A percentile compares a stretch with the other conserved stretches of the same genome.
phyloP scores from a whole-genome alignment of 441 rosid genomes.

The Croton setiger region DNA sequence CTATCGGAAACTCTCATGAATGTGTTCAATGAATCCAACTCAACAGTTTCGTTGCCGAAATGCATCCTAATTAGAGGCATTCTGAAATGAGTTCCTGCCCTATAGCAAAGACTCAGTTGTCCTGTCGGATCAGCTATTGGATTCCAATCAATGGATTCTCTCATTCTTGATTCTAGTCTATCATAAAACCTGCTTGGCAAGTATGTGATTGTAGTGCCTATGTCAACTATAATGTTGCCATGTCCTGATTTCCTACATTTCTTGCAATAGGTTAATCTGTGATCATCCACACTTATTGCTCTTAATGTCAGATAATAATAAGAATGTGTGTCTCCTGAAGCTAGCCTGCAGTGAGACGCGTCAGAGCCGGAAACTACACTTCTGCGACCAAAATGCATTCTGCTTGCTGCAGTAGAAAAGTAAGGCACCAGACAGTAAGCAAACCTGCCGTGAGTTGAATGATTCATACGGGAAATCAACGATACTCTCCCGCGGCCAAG shows the following conservation, averaged over 20 bases:
- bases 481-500: constrained; percentile 4
- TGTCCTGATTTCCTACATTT: not conserved
- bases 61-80: not conserved
- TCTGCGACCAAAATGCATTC: not conserved
- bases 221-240: not conserved
- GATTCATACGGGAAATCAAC: not conserved
- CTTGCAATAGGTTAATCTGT: not conserved
- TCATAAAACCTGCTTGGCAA: not conserved
- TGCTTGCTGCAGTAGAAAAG: not conserved
- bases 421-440: constrained; percentile 12
- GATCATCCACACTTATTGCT: not conserved
- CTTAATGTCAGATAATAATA: not conserved
- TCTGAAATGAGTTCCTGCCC: not conserved
- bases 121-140: not conserved
- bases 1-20: not conserved
- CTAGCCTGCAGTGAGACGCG: not conserved
- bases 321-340: not conserved
- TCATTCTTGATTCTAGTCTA: not conserved
- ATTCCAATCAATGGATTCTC: not conserved
- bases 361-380: not conserved
- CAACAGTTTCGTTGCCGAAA: not conserved
- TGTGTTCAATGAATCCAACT: not conserved
- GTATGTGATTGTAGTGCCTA: not conserved
- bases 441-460: constrained; percentile 7
- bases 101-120: not conserved